These are phyloP conservation scores for Aspergillus bridgeri DNA, from an alignment of 495 filamentous ascomycete genomes.

Conservation along the genomic window DNA sequence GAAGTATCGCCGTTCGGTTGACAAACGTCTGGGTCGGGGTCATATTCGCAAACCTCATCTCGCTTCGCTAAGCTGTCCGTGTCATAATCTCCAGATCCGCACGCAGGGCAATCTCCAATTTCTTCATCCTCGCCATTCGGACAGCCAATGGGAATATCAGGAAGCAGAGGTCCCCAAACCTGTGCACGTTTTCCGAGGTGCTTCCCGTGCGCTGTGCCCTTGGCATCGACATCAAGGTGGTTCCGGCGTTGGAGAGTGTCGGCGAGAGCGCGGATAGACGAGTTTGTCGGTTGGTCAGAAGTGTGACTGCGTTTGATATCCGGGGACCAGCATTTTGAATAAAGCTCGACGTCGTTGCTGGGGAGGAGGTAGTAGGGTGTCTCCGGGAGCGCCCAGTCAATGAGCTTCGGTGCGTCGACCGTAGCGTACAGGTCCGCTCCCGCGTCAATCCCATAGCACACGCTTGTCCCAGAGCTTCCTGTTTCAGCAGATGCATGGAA, in stretches of 20 bases:
- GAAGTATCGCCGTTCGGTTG: no score
- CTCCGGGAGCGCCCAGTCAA: conserved; percentile 4
- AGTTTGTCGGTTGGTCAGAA: not conserved
- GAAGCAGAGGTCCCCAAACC: conserved; percentile 7
- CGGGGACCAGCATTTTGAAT: not conserved
- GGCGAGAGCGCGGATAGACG: not conserved
- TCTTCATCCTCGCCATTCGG: not conserved
- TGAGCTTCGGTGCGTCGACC: conserved; percentile 3
- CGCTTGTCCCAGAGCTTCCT: not conserved
- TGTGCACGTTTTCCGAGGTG: conserved; percentile 5
- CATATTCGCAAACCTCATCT: not conserved
- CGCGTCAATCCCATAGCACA: conserved; percentile 9
- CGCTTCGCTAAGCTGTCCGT: not conserved
- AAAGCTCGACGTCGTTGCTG: conserved; percentile 1
- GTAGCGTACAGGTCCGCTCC: conserved; percentile 7
- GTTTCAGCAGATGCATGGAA: conserved; percentile 5
- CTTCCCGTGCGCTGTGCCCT: not conserved
- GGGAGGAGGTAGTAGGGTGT: conserved; percentile 4
- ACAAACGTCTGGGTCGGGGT: not conserved
- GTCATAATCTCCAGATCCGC: conserved; percentile 1
- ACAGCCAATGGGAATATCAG: not conserved
- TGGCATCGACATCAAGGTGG: not conserved
- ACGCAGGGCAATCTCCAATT: not conserved
- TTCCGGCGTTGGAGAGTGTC: not conserved
- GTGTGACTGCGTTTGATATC: conserved; percentile 3